Conservation (phyloP, 129 eudicot genomes). For the Heracleum sosnowskyi region DNA sequence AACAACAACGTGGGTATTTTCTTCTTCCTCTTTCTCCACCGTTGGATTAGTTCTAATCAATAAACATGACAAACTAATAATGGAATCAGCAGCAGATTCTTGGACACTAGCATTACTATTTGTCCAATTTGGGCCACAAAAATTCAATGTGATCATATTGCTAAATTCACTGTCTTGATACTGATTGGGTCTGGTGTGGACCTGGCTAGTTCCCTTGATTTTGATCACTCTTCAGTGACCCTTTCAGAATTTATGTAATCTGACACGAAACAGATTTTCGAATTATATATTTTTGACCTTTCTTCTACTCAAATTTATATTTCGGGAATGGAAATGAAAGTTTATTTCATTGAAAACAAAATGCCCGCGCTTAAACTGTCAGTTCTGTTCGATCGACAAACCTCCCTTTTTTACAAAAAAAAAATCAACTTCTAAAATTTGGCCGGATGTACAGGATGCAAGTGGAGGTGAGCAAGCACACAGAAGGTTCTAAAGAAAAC, state of each 20-base stretch:
- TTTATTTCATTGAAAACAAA: too few relatives aligned
- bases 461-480: constrained; percentile 98
- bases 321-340: too few relatives aligned
- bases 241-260: background rate
- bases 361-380: too few relatives aligned
- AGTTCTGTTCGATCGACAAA: too few relatives aligned
- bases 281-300: background rate
- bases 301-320: background rate
- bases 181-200: constrained; percentile 1
- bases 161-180: too few relatives aligned
- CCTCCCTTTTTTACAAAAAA: too few relatives aligned
- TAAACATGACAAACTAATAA: background rate
- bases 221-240: background rate
- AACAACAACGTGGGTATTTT: background rate
- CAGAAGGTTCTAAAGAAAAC: constrained; percentile 81
- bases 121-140: background rate
- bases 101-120: background rate
- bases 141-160: background rate
- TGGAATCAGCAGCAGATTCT: background rate
- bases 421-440: background rate
- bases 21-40: background rate
- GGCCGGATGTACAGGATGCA: constrained; percentile 53
- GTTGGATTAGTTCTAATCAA: background rate
- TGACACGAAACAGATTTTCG: background rate
- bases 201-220: background rate